phyloP scores from a whole-genome alignment of 2,329 filamentous ascomycete genomes.

The Arthrobotrys entomopaga region DNA sequence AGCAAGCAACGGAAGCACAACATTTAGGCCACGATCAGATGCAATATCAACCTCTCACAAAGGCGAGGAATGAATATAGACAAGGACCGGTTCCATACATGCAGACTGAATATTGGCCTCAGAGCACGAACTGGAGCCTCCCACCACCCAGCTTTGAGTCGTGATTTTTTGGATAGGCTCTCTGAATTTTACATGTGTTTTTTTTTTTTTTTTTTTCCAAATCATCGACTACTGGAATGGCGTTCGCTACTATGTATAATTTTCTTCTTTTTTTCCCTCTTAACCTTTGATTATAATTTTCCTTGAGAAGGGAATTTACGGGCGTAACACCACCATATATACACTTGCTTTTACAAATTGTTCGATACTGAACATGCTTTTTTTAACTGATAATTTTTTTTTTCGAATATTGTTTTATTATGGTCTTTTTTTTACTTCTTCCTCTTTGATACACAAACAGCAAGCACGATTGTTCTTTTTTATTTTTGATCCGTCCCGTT shows the following conservation, averaged over 20 bases:
- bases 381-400: slow-evolving; percentile 41
- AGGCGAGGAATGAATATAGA: slow-evolving; percentile 57
- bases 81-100: slow-evolving; percentile 58
- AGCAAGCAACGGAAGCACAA: slow-evolving; percentile 77
- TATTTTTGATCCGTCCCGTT: slow-evolving; percentile 7
- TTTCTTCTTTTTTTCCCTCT: neutral
- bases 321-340: slow-evolving; percentile 22
- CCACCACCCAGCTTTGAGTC: slow-evolving; percentile 36
- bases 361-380: slow-evolving; percentile 12
- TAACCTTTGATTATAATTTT: too few species aligned
- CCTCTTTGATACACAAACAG: slow-evolving; percentile 47
- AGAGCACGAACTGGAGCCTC: slow-evolving; percentile 41
- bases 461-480: slow-evolving; percentile 41
- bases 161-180: slow-evolving; percentile 24
- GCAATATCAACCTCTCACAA: slow-evolving; percentile 79
- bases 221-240: slow-evolving; percentile 17
- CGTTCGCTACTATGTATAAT: slow-evolving; percentile 22
- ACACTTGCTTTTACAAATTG: slow-evolving; percentile 14
- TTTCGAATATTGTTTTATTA: slow-evolving; percentile 33
- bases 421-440: slow-evolving; percentile 22
- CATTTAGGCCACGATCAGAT: slow-evolving; percentile 75
- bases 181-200: slow-evolving; percentile 22
- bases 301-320: neutral
- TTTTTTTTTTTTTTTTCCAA: slow-evolving; percentile 9
- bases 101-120: slow-evolving; percentile 57